These are phyloP conservation scores for Begonia fuchsioides DNA, from an alignment of 306 rosid genomes.

Conservation along the genomic window DNA sequence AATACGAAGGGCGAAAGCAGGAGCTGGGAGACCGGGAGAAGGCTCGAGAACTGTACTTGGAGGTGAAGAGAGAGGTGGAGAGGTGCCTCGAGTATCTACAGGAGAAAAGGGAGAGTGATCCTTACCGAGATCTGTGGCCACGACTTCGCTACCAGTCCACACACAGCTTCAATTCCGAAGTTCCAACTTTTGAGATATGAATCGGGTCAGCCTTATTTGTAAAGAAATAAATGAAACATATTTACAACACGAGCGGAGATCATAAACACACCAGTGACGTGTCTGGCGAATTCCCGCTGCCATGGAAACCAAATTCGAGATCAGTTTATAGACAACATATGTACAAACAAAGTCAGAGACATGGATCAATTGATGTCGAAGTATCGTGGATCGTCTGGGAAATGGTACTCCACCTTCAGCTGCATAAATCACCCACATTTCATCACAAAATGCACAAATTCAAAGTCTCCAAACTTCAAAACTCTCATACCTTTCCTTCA, in stretches of 20 bases:
- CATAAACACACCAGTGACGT: no score
- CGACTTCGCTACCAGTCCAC: slow-evolving; percentile 48
- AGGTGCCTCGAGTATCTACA: slow-evolving; percentile 48
- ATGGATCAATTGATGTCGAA: slow-evolving; percentile 55
- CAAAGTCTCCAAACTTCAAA: slow-evolving; percentile 1
- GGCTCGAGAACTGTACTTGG: slow-evolving; percentile 42
- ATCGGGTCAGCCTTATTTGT: slow-evolving; percentile 1
- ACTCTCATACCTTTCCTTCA: slow-evolving; percentile 86
- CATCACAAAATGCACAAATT: not conserved
- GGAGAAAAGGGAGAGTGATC: slow-evolving; percentile 57
- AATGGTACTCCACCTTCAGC: slow-evolving; percentile 93
- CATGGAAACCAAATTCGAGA: no score
- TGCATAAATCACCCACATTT: slow-evolving; percentile 22
- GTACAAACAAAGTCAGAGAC: not conserved
- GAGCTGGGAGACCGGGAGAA: slow-evolving; percentile 46
- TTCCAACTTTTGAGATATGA: slow-evolving; percentile 75
- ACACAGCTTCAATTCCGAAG: slow-evolving; percentile 37
- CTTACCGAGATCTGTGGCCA: slow-evolving; percentile 46
- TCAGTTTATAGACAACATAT: no score
- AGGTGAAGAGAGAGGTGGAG: slow-evolving; percentile 66
- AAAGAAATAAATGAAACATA: no score
- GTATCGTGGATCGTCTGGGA: slow-evolving; percentile 94
- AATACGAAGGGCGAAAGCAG: slow-evolving; percentile 44
- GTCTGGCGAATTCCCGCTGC: no score
- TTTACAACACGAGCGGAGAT: no score